Conservation (phyloP, 2,329 filamentous ascomycete species). For the Ascochyta viciae-villosae region DNA sequence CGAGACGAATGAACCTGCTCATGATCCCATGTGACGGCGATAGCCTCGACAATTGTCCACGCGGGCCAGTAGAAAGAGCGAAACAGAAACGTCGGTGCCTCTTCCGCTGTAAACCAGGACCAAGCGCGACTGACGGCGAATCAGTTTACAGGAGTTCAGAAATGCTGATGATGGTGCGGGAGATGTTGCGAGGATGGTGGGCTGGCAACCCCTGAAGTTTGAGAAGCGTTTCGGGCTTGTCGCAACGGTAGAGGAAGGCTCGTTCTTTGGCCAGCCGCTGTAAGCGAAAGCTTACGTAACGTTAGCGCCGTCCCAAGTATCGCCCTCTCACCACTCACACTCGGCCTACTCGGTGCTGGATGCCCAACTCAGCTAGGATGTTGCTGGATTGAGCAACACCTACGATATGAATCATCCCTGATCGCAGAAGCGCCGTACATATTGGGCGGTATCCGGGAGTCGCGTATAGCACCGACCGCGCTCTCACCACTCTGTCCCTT, state of each 20-base stretch:
- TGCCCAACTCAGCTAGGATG: conserved; percentile 3
- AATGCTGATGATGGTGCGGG: conserved; percentile 34
- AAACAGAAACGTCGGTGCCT: conserved; percentile 14
- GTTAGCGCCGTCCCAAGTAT: neutral
- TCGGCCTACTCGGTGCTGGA: neutral
- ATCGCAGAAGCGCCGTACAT: conserved; percentile 15
- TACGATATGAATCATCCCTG: neutral
- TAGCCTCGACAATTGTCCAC: conserved; percentile 12
- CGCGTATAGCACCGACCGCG: conserved; percentile 21
- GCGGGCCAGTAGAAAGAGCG: conserved; percentile 13
- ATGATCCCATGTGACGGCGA: conserved; percentile 9
- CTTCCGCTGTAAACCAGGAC: conserved; percentile 13
- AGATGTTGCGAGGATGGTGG: conserved; percentile 28
- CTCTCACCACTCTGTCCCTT: conserved; percentile 25
- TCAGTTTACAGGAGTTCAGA: conserved; percentile 20
- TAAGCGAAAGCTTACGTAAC: conserved; percentile 13
- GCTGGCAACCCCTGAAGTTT: conserved; percentile 32
- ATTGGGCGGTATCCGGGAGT: conserved; percentile 17
- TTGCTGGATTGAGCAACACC: neutral
- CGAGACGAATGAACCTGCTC: neutral
- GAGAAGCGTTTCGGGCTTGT: conserved; percentile 36
- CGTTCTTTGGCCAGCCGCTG: conserved; percentile 6
- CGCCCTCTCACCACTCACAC: conserved; percentile 2
- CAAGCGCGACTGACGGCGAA: conserved; percentile 24
- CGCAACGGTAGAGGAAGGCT: conserved; percentile 21